Evolutionary conservation across 2,329 filamentous ascomycete genomes (phyloP).

Genomic region (Penicillium olsonii): DNA sequence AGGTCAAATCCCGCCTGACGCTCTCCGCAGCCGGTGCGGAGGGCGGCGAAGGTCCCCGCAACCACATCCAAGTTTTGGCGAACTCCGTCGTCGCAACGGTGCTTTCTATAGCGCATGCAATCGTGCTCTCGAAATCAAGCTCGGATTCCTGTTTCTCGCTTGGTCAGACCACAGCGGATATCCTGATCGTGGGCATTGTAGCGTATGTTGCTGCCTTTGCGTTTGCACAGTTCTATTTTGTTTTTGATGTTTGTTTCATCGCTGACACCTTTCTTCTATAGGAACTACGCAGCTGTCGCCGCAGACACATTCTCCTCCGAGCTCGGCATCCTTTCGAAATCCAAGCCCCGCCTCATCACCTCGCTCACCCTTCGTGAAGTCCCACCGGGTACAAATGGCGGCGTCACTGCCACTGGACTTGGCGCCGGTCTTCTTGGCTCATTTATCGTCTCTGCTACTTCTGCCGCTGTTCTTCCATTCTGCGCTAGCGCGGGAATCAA

Average conservation of each 20-base stretch:
- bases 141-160: conserved; percentile 42
- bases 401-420: conserved; percentile 76
- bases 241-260: neutral
- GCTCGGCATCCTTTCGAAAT: conserved; percentile 81
- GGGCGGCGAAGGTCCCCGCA: conserved; percentile 80
- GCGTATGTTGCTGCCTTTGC: conserved; percentile 32
- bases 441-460: conserved; percentile 66
- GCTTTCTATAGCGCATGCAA: conserved; percentile 55
- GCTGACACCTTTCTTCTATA: conserved; percentile 13
- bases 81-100: conserved; percentile 81
- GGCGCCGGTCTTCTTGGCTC: conserved; percentile 73
- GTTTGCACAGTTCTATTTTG: no score
- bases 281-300: conserved; percentile 85
- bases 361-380: conserved; percentile 74
- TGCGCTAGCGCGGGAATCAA: conserved; percentile 58
- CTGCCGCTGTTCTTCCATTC: conserved; percentile 69
- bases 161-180: conserved; percentile 33
- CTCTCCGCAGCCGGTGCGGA: conserved; percentile 69
- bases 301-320: conserved; percentile 96
- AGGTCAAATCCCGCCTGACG: conserved; percentile 79
- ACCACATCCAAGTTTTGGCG: conserved; percentile 84
- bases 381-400: conserved; percentile 89
- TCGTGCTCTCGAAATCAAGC: conserved; percentile 35
- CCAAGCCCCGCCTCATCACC: conserved; percentile 80
- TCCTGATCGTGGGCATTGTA: conserved; percentile 43